Evolutionary conservation across 2,329 filamentous ascomycete species (phyloP), one percentile per base, ranked within the genome.

Genomic region (Aspergillus fumigatus): DNA sequence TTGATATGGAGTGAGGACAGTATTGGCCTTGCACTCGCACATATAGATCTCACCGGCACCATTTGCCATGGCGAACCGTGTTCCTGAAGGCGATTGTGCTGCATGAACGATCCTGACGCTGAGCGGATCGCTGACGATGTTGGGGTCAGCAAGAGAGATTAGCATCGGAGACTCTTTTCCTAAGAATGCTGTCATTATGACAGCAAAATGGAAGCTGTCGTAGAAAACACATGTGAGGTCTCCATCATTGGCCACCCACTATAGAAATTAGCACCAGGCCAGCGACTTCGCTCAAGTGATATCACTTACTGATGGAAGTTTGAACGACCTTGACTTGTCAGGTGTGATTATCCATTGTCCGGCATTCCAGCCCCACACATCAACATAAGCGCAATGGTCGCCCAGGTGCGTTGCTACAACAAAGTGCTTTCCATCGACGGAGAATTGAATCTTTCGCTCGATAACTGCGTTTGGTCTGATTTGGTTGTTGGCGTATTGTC

Each of bases 41-140:
- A 73, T 59, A 32, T 71, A 67, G n/a, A 73, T 67, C 45, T 74
- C 69, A 5, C 66, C 69, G 65, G 69, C 70, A n/a, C 68, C 66
- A 52, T 73, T 74, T 41, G 66, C 65, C 38, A 69, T 62, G 8
- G 65, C 59, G 41, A 71, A 70, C 7, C 63, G 63, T 4, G 61
- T 55, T 8, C 69, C 70, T 3, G 69, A 70, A 3, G 70, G 69
- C 4, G 70, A 73, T 54, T 73, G 71, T 11, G 70, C 69, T 8
- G 69, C 70, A 47, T 71, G 65, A 4, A 73, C 61, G 21, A 73
- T 65, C 45, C 67, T 68, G 0, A 69, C 69, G 52, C 65, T 68
- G 14, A 66, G 67, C 7, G 64, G 65, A 53, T 70, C 66, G 57
- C 66, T 69, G 50, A 65, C 65, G 5, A 68, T 63, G 48, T 59